A percentile compares a stretch with the other conserved stretches of the same genome.
phyloP scores from a whole-genome alignment of 2,329 filamentous ascomycete genomes.

The Arthrinium puccinioides region DNA sequence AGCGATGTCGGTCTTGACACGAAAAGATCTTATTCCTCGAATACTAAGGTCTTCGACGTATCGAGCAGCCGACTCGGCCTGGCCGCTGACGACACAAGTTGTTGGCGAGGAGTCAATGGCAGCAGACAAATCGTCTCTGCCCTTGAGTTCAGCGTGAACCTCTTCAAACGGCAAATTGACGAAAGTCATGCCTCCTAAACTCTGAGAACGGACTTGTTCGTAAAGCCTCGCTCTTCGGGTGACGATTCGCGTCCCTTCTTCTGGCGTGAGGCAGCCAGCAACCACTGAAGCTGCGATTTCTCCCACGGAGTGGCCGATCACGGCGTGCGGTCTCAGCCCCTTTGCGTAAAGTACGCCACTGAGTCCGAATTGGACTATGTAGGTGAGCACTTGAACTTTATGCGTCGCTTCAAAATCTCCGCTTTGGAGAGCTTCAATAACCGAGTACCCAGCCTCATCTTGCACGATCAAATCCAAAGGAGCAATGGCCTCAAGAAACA shows the following conservation, averaged over 20 bases:
- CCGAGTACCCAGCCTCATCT: constrained; percentile 14
- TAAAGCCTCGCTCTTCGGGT: constrained; percentile 21
- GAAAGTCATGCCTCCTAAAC: constrained; percentile 9
- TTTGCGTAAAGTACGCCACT: constrained; percentile 20
- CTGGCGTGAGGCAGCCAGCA: constrained; percentile 22
- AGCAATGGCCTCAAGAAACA: constrained; percentile 18
- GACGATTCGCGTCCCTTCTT: constrained; percentile 28
- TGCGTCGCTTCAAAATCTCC: constrained; percentile 17
- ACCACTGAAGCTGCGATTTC: constrained; percentile 31
- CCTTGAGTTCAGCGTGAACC: constrained; percentile 15
- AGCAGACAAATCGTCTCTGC: constrained; percentile 16
- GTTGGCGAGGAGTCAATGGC: constrained; percentile 27
- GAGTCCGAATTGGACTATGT: constrained; percentile 26
- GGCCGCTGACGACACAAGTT: constrained; percentile 26
- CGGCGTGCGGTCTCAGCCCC: constrained; percentile 23
- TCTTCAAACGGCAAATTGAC: constrained; percentile 21
- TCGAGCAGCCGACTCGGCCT: constrained; percentile 12
- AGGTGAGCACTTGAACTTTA: constrained; percentile 25
- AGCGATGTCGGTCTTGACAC: constrained; percentile 30
- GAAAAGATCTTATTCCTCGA: constrained; percentile 21
- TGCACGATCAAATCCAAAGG: constrained; percentile 17
- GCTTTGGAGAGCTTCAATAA: constrained; percentile 7
- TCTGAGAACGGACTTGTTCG: constrained; percentile 3
- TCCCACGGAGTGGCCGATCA: constrained; percentile 33
- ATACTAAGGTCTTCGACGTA: constrained; percentile 16